Base-by-base conservation (phyloP, 1,139 yeast species). In the Pichiaceae sp. region DNA sequence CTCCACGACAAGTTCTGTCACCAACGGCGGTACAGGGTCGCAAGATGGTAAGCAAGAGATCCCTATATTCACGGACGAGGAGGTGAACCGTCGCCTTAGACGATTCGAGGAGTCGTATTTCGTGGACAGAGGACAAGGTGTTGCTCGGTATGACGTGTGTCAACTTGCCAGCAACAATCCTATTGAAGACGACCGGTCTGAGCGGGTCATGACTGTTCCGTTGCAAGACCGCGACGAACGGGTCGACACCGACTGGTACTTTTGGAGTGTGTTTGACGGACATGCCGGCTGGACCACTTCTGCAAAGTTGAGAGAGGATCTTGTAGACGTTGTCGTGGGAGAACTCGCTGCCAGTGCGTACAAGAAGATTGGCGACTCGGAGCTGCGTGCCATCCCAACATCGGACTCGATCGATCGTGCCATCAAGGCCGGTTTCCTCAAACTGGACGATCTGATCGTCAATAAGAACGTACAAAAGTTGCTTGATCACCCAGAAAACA, bases 211-310 rank as follows among this genome's bases (percentile, higher is more conserved):
- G 11, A 87, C 85, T 42, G 86, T 86, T 1, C 94, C 95, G 3
- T 66, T 78, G 29, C 62, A 70, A 41, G 75, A 73, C 49, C 47
- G 49, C 36, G 70, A 64, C 38, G 63, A 68, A 38, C 65, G 63
- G 38, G 72, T 75, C 2, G 68, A 73, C 32, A 72, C 93, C 1
- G 96, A 89, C 57, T 82, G 96, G 84, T 82, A 84, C 75, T 86
- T 91, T 54, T 93, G 94, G 72, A 96, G 97, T 3, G 75, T 93
- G 1, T 91, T 81, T 57, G 98, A 91, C 59, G 99, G 99, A 11
- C 99, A 91, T 59, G 87, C 95, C 3, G 98, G 99, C 16, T 87
- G 95, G 79, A 84, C 85, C 42, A 93, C 98, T 1, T 78, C 93
- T 42, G 75, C 86, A 25, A 84, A 80, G 55, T 70, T 91, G 43